These are phyloP conservation scores for Neodidymelliopsis sp. DNA, from an alignment of 2,329 filamentous ascomycete species.

Conservation along the genomic window DNA sequence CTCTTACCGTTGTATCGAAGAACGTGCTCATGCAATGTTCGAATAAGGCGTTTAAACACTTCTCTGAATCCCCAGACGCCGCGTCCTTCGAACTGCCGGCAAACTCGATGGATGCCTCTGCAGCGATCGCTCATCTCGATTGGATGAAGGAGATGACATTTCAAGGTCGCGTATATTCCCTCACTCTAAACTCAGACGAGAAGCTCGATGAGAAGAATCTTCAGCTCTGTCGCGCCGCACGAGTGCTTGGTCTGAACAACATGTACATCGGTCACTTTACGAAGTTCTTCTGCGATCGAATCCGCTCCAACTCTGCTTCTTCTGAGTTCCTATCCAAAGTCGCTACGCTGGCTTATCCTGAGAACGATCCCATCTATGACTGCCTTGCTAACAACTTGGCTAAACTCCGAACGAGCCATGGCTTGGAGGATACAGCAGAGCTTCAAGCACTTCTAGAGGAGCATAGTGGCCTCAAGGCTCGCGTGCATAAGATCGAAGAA, in stretches of 20 bases:
- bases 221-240: conserved; percentile 32
- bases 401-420: conserved; percentile 10
- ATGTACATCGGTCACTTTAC: conserved; percentile 45
- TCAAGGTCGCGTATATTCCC: conserved; percentile 32
- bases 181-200: conserved; percentile 25
- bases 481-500: conserved; percentile 20
- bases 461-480: conserved; percentile 11
- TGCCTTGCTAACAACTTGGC: conserved; percentile 39
- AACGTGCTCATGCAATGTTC: conserved; percentile 42
- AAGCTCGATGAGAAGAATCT: conserved; percentile 32
- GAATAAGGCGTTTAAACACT: conserved; percentile 28
- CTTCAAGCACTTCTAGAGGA: conserved; percentile 15
- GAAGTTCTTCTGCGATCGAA: conserved; percentile 35
- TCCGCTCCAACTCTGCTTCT: conserved; percentile 26
- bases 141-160: conserved; percentile 40
- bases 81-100: conserved; percentile 23
- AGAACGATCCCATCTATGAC: conserved; percentile 38
- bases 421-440: neutral
- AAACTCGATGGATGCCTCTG: conserved; percentile 25
- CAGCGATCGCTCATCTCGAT: conserved; percentile 24
- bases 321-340: conserved; percentile 29
- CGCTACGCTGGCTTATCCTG: conserved; percentile 21
- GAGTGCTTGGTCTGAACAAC: conserved; percentile 36
- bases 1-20: conserved; percentile 28
- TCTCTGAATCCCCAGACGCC: conserved; percentile 23